These are phyloP conservation scores for Dactylonectria macrodidyma DNA, from an alignment of 2,329 filamentous ascomycete species.

Conservation along the genomic window DNA sequence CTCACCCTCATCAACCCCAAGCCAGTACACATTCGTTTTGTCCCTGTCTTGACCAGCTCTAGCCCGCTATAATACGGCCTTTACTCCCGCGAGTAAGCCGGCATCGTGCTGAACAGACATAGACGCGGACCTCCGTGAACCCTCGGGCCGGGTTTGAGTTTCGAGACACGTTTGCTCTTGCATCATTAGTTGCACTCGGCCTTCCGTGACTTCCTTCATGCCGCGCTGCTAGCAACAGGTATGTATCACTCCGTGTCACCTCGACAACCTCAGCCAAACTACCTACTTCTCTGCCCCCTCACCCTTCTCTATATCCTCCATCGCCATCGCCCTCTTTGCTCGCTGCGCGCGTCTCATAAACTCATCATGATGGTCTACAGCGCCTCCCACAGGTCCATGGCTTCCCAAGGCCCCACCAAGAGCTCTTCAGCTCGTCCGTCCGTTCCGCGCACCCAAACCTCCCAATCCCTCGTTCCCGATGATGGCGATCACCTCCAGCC, in stretches of 20 bases:
- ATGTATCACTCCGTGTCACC: conserved; percentile 32
- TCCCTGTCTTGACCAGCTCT: neutral
- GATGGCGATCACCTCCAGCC: conserved; percentile 51
- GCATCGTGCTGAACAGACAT: conserved; percentile 19
- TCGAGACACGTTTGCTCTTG: conserved; percentile 47
- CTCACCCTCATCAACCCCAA: neutral
- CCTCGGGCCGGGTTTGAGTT: conserved; percentile 34
- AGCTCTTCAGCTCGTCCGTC: conserved; percentile 50
- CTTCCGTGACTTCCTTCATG: conserved; percentile 27
- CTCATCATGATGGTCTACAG: conserved; percentile 51
- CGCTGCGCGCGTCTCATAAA: conserved; percentile 18
- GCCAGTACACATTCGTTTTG: neutral
- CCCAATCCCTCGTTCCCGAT: conserved; percentile 44
- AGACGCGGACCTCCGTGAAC: conserved; percentile 7
- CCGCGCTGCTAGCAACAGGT: conserved; percentile 35
- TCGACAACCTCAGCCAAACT: conserved; percentile 8
- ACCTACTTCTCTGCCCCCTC: conserved; percentile 1
- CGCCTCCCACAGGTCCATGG: conserved; percentile 51
- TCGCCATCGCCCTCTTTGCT: neutral
- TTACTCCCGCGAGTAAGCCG: neutral
- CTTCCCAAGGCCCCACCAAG: conserved; percentile 49
- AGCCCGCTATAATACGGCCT: neutral
- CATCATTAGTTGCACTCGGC: conserved; percentile 36
- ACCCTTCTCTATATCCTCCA: neutral
- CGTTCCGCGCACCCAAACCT: conserved; percentile 43